Conservation (phyloP, 805 yeast genomes). For the Brettanomyces nanus region DNA sequence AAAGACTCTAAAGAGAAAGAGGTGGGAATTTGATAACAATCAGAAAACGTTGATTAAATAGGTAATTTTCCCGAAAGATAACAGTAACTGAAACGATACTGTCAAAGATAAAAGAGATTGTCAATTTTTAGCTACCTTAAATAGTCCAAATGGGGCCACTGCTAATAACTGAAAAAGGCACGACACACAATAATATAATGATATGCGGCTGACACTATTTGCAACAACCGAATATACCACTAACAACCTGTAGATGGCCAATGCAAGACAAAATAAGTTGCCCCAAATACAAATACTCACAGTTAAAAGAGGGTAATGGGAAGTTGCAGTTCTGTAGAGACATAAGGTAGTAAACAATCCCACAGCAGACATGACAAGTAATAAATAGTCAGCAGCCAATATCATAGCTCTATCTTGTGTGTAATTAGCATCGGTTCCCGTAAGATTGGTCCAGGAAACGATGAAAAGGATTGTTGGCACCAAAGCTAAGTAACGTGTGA, state of each 20-base stretch:
- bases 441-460: not conserved
- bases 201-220: not conserved
- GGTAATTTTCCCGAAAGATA: too few relatives aligned
- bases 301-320: not conserved
- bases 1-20: too few relatives aligned
- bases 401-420: not conserved
- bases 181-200: not conserved
- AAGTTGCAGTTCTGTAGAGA: not conserved
- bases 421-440: not conserved
- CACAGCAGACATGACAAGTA: not conserved
- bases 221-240: not conserved
- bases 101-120: too few relatives aligned
- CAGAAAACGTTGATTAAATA: too few relatives aligned
- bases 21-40: too few relatives aligned
- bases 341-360: not conserved
- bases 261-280: not conserved
- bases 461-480: not conserved
- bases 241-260: not conserved
- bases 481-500: not conserved
- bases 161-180: not conserved
- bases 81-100: too few relatives aligned
- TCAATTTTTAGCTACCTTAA: too few relatives aligned
- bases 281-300: not conserved
- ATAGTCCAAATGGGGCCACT: not conserved
- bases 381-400: not conserved